Base-by-base conservation (phyloP, 2,329 filamentous ascomycete genomes). In the Aspergillus pseudoglaucus region DNA sequence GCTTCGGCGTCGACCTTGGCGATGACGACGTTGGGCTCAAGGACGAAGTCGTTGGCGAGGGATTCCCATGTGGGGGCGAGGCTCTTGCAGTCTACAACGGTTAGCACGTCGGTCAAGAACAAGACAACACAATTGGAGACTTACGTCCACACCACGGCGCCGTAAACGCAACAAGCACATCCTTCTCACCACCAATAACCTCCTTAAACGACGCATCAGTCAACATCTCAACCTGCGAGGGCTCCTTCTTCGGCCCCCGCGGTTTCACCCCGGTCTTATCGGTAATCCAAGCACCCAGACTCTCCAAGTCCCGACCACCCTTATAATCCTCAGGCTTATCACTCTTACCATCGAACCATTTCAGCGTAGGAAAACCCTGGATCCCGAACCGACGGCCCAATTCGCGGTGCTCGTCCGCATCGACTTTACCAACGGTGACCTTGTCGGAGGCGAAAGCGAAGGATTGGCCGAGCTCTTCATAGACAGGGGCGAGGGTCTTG, bases 121-220 rank as follows among this genome's bases (percentile, higher is more conserved):
- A 48, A 45, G 42, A 49, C 23, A 32, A 17, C 37, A 45, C 20
- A 39, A 15, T 22, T 43, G 10, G 49, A 43, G 58, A 87, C 90
- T 73, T 82, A 97, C 93, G 91, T 70, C 91, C 91, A 73, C 93
- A 98, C 93, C 91, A 97, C 46, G 93, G 90, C 46, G 93, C 91
- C 59, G 94, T 98, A 72, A 98, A 98, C 41, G 94, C 90, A 66
- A 98, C 90, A 47, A 98, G 72, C 17, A 95, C 88, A 70, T 94
- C 79, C 80, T 95, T 90, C 54, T 95, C 88, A 45, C 83, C 78
- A 54, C 91, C 91, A 74, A 96, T 77, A 50, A 80, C 76, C 66
- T 84, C 75, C 70, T 83, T 81, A 73, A 97, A 97, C 50, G 81
- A 82, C 58, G 78, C 70, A 63, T 97, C 90, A 44, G 80, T 90